Base-by-base conservation (phyloP, 2,329 filamentous ascomycete genomes). In the Calonectria pseudoreteaudii region DNA sequence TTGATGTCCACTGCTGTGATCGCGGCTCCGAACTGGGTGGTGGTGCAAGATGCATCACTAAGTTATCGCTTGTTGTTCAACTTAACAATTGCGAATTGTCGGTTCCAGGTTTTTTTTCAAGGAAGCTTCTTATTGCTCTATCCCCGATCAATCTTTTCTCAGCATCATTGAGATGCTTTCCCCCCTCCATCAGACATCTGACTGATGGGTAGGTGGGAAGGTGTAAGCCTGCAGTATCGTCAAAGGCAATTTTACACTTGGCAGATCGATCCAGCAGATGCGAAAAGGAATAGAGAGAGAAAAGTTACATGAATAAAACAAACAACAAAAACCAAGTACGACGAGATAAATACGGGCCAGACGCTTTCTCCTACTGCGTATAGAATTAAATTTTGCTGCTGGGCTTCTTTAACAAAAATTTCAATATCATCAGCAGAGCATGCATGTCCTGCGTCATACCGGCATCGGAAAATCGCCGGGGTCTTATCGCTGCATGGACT, bases 381-480 rank as follows among this genome's bases (percentile, higher is more conserved):
- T 47, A 13, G 36, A 28, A 9, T 28, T n/a, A n/a, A 13, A 34
- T 56, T 56, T n/a, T 58, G 41, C n/a, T 20, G 16, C 34, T 18
- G 36, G 8, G 36, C 16, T 36, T 23, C 8, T 34, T 6, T 60
- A 23, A 26, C 31, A n/a, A n/a, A 26, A 36, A 38, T 23, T 60
- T 0, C n/a, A 23, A 16, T 36, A 34, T 16, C 36, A 34, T 18
- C 38, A 60, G 10, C 34, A 60, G 23, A 38, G n/a, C n/a, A 34
- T 34, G 36, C 36, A 26, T 62, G 56, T 5, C 36, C 56, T 62
- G 56, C 23, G 2, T 23, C n/a, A 41, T 60, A 14, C 23, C 34
- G 52, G 9, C 30, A 23, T 58, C 56, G 60, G 49, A 67, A 49
- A 49, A 52, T 49, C 49, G 41, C 60, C 71, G 66, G 66, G 50